These are phyloP conservation scores for Umbelopsis ramanniana DNA, from an alignment of 192 early-diverging fungal species.

Conservation along the genomic window DNA sequence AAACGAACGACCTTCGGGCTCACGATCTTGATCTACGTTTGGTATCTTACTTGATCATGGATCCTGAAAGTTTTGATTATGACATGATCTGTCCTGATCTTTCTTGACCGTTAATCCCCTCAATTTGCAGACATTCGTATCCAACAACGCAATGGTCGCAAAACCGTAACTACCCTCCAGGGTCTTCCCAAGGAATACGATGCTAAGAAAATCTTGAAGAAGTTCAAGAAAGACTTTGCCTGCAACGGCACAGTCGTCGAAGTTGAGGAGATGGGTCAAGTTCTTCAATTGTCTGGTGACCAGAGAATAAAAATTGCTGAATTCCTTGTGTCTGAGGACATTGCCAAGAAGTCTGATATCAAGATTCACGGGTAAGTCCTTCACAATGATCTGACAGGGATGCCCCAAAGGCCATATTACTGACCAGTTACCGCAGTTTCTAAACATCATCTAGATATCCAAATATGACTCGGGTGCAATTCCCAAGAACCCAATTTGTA, in stretches of 20 bases:
- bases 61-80: neutral
- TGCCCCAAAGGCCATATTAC: neutral
- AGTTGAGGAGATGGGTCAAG: slow-evolving; percentile 89
- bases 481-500: slow-evolving; percentile 19
- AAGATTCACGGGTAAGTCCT: slow-evolving; percentile 81
- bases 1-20: neutral
- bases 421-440: neutral
- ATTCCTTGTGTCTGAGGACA: slow-evolving; percentile 80
- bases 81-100: neutral
- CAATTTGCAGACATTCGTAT: slow-evolving; percentile 88
- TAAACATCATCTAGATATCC: neutral
- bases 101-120: neutral
- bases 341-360: slow-evolving; percentile 85
- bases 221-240: slow-evolving; percentile 95
- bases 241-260: slow-evolving; percentile 96
- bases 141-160: slow-evolving; percentile 95
- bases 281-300: slow-evolving; percentile 96
- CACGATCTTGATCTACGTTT: neutral
- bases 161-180: slow-evolving; percentile 95
- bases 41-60: neutral
- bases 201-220: slow-evolving; percentile 91
- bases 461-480: neutral
- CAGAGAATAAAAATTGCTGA: slow-evolving; percentile 82
- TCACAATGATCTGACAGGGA: neutral
- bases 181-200: slow-evolving; percentile 88